Evolutionary conservation across 2,329 filamentous ascomycete species (phyloP).

Genomic region (Fusarium piperis): DNA sequence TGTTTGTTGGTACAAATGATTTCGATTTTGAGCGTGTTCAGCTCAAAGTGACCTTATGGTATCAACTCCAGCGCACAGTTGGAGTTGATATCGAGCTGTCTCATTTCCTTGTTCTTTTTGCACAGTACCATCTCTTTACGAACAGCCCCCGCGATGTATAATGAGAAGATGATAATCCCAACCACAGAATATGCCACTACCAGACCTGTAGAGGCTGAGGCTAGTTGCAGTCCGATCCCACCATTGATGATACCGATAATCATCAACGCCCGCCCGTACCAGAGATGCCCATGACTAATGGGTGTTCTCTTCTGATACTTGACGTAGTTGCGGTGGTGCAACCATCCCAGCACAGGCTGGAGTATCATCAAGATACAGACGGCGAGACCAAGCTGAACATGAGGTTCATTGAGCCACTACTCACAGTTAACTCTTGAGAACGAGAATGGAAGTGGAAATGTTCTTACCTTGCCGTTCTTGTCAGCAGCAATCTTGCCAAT

Average conservation of each 20-base stretch:
- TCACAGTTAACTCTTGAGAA: background rate
- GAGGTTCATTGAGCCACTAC: slow-evolving; percentile 61
- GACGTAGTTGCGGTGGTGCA: slow-evolving; percentile 65
- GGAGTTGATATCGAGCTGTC: background rate
- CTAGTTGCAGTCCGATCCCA: slow-evolving; percentile 65
- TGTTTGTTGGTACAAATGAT: background rate
- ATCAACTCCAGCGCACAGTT: background rate
- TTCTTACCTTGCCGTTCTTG: background rate
- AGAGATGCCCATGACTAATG: slow-evolving; percentile 66
- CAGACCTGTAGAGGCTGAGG: slow-evolving; percentile 42
- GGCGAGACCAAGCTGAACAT: slow-evolving; percentile 65
- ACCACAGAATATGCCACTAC: background rate
- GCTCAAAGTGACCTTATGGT: background rate
- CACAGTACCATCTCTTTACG: background rate
- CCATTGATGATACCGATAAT: slow-evolving; percentile 69
- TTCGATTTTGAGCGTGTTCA: background rate
- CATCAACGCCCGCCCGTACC: slow-evolving; percentile 68
- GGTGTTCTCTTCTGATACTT: slow-evolving; percentile 57
- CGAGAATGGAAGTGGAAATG: background rate
- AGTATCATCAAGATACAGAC: slow-evolving; percentile 62
- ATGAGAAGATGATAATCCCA: background rate
- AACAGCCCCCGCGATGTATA: background rate
- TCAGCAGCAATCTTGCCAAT: background rate
- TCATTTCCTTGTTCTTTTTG: background rate
- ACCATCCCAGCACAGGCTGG: slow-evolving; percentile 65